Conservation (phyloP, 2,329 filamentous ascomycete species). For the Aspergillus clavatus region DNA sequence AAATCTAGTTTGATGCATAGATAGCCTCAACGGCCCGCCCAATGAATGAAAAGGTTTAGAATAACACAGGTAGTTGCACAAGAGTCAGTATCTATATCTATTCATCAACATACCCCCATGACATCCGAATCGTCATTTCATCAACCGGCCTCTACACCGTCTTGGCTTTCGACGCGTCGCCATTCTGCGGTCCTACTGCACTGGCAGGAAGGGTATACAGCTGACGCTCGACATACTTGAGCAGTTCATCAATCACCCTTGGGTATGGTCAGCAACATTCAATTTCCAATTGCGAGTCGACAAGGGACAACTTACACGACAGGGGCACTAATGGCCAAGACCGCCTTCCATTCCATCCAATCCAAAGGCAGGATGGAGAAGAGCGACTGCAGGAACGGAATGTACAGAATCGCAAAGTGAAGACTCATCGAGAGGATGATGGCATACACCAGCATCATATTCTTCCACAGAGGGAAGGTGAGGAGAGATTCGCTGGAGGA, state of each 20-base stretch:
- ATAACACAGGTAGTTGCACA: constrained; percentile 1
- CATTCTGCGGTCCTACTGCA: constrained; percentile 25
- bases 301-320: constrained; percentile 67
- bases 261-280: constrained; percentile 17
- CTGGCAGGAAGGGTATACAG: constrained; percentile 46
- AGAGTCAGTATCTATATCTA: constrained; percentile 19
- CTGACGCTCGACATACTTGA: constrained; percentile 71
- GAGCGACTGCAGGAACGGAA: constrained; percentile 77
- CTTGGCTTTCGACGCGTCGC: constrained; percentile 33
- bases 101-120: constrained; percentile 11
- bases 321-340: constrained; percentile 79
- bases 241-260: constrained; percentile 74
- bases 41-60: constrained; percentile 4
- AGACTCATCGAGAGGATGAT: constrained; percentile 89
- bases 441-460: constrained; percentile 96
- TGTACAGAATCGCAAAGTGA: constrained; percentile 91
- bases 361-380: constrained; percentile 90
- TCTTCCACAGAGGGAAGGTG: constrained; percentile 93
- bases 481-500: constrained; percentile 92
- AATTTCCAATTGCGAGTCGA: neutral
- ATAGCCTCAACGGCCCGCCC: constrained; percentile 14
- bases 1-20: constrained; percentile 17
- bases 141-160: constrained; percentile 24
- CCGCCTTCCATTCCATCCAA: constrained; percentile 85
- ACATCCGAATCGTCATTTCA: constrained; percentile 14